Conservation (phyloP, 2,329 filamentous ascomycete genomes). For the Aspergillus fumigatus region DNA sequence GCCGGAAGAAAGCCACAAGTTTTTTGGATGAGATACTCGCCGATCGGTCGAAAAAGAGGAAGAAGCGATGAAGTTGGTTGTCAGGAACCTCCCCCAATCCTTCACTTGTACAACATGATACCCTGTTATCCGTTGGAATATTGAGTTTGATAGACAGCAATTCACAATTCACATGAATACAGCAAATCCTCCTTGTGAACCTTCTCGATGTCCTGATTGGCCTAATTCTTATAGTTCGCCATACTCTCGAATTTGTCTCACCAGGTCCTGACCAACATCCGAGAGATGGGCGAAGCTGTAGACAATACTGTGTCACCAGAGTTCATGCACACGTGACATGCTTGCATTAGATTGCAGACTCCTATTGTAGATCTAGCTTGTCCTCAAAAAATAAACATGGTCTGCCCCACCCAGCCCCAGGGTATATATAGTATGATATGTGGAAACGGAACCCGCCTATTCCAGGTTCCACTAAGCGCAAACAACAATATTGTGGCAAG, state of each 20-base stretch:
- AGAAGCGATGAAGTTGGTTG: conserved; percentile 30
- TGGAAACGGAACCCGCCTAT: background rate
- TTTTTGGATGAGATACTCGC: conserved; percentile 53
- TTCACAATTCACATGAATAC: background rate
- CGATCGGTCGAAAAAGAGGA: conserved; percentile 48
- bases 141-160: background rate
- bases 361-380: background rate
- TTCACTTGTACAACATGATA: background rate
- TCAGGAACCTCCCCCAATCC: background rate
- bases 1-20: conserved; percentile 40
- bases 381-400: conserved; percentile 2
- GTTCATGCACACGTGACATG: background rate
- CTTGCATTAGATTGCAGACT: background rate
- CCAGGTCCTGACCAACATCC: background rate
- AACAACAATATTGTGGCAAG: background rate
- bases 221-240: background rate
- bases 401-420: conserved; percentile 21
- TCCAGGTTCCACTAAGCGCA: background rate
- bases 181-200: background rate
- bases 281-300: background rate
- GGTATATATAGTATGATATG: conserved; percentile 24
- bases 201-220: background rate
- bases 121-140: background rate
- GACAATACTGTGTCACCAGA: background rate
- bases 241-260: background rate